A percentile compares a stretch with the other conserved stretches of the same genome.
Evolutionary conservation across 768 basidiomycete species (phyloP).

Genomic region (Piloderma croceum): DNA sequence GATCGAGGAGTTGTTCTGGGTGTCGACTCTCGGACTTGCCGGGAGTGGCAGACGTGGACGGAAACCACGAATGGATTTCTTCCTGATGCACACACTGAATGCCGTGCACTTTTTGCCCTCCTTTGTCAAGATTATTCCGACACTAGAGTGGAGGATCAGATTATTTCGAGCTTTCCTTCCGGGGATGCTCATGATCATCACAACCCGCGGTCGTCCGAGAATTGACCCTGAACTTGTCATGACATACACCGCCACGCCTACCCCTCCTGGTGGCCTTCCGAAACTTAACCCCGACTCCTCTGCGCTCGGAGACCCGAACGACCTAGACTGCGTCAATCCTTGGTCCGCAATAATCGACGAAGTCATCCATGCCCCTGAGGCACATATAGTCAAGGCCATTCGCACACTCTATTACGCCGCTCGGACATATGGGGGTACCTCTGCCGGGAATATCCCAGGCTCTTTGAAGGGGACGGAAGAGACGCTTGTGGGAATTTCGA

Average conservation of each 20-base stretch:
- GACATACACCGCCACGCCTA: constrained; percentile 37
- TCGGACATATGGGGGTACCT: constrained; percentile 39
- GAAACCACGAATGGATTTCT: constrained; percentile 48
- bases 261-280: constrained; percentile 25
- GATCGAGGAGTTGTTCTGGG: constrained; percentile 48
- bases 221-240: constrained; percentile 45
- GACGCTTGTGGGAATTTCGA: constrained; percentile 38
- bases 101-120: constrained; percentile 46
- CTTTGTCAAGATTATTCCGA: constrained; percentile 28
- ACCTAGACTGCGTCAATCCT: constrained; percentile 39
- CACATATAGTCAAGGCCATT: constrained; percentile 47
- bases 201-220: constrained; percentile 48
- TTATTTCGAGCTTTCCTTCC: constrained; percentile 42
- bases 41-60: constrained; percentile 41
- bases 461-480: constrained; percentile 38
- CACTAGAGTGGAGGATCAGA: constrained; percentile 33
- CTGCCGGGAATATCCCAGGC: constrained; percentile 37
- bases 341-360: constrained; percentile 48
- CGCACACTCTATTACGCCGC: constrained; percentile 46
- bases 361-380: constrained; percentile 43
- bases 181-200: constrained; percentile 28
- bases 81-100: constrained; percentile 56
- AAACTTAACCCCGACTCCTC: constrained; percentile 11
- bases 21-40: constrained; percentile 41
- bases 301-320: constrained; percentile 31